These are phyloP conservation scores for Pseudogymnoascus sp. DNA, from an alignment of 2,329 filamentous ascomycete genomes.

Conservation along the genomic window DNA sequence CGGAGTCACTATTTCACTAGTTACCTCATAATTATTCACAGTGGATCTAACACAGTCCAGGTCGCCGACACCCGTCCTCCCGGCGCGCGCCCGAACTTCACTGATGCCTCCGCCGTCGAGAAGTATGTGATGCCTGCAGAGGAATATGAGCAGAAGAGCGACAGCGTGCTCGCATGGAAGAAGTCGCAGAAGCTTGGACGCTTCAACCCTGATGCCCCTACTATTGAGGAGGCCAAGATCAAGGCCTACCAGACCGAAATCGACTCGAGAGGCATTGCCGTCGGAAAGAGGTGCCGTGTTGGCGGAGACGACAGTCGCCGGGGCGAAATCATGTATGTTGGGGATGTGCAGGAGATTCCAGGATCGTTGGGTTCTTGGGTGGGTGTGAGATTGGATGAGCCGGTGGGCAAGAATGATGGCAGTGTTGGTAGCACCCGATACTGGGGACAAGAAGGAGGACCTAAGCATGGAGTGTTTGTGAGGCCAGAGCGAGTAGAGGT, in stretches of 20 bases:
- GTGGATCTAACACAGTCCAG: conserved; percentile 37
- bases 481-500: conserved; percentile 69
- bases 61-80: conserved; percentile 73
- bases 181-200: conserved; percentile 90
- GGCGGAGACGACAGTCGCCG: conserved; percentile 61
- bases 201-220: conserved; percentile 79
- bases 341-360: conserved; percentile 67
- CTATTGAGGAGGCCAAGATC: conserved; percentile 64
- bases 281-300: conserved; percentile 57
- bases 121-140: conserved; percentile 85
- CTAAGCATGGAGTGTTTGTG: conserved; percentile 72
- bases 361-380: conserved; percentile 60
- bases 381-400: conserved; percentile 68
- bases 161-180: conserved; percentile 94
- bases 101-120: conserved; percentile 70
- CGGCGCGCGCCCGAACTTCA: conserved; percentile 68
- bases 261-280: conserved; percentile 55
- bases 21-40: not conserved
- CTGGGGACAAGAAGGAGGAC: conserved; percentile 47
- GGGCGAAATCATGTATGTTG: conserved; percentile 63
- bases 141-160: conserved; percentile 77
- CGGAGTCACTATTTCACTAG: not conserved
- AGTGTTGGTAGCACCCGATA: conserved; percentile 60
- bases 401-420: conserved; percentile 76
- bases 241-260: conserved; percentile 64